Evolutionary conservation across 2,329 filamentous ascomycete genomes (phyloP).

Genomic region (Diplodia intermedia): DNA sequence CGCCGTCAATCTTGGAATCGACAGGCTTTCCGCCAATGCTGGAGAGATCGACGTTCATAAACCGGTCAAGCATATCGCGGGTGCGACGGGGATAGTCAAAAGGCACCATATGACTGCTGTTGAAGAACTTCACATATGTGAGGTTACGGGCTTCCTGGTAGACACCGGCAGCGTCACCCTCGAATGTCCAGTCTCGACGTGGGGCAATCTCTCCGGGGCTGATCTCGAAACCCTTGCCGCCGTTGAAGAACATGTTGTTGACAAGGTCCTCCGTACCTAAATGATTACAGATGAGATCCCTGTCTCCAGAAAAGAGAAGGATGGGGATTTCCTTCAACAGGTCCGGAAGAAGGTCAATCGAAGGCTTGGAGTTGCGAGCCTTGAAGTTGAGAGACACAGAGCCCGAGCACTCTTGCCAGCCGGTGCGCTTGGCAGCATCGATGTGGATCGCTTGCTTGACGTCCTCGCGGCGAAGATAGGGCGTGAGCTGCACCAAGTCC

Average conservation of each 20-base stretch:
- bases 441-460: slow-evolving; percentile 83
- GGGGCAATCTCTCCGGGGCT: slow-evolving; percentile 88
- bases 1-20: slow-evolving; percentile 83
- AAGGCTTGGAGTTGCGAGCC: slow-evolving; percentile 72
- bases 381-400: slow-evolving; percentile 76
- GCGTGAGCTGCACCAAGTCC: slow-evolving; percentile 77
- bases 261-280: slow-evolving; percentile 92
- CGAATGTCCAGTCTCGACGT: slow-evolving; percentile 92
- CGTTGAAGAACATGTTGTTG: slow-evolving; percentile 88
- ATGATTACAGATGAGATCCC: slow-evolving; percentile 97
- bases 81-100: slow-evolving; percentile 88
- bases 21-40: slow-evolving; percentile 81
- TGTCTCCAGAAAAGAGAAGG: slow-evolving; percentile 88
- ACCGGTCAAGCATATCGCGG: slow-evolving; percentile 96
- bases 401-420: slow-evolving; percentile 90
- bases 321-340: slow-evolving; percentile 79
- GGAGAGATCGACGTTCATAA: slow-evolving; percentile 90
- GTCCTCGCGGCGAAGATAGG: slow-evolving; percentile 83
- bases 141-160: slow-evolving; percentile 95
- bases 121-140: slow-evolving; percentile 94
- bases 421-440: slow-evolving; percentile 78
- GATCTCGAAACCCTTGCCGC: slow-evolving; percentile 87
- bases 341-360: slow-evolving; percentile 76
- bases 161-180: slow-evolving; percentile 84
- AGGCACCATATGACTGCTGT: slow-evolving; percentile 97